phyloP scores from a whole-genome alignment of 1,139 yeast genomes.

The Hanseniaspora uvarum region DNA sequence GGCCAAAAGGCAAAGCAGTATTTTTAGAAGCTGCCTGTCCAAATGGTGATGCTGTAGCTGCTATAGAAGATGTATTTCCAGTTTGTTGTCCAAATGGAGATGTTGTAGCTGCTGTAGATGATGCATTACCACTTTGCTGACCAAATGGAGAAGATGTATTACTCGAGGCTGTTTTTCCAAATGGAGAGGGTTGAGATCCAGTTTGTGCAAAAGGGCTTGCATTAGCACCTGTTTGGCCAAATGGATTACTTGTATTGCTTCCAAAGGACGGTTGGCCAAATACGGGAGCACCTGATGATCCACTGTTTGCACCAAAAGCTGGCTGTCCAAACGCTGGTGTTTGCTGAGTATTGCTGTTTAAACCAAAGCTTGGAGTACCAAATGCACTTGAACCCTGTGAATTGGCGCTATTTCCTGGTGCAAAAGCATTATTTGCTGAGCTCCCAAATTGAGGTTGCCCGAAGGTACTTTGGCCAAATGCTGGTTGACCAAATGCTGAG shows the following conservation, averaged over 20 bases:
- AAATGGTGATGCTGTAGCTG: neutral
- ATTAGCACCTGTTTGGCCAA: neutral
- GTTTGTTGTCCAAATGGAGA: neutral
- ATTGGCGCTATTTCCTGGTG: neutral
- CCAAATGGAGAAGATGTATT: constrained; percentile 5
- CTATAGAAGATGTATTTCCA: neutral
- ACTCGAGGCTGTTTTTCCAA: neutral
- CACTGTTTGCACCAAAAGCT: neutral
- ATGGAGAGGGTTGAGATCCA: neutral
- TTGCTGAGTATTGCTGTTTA: neutral
- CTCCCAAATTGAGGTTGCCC: constrained; percentile 12
- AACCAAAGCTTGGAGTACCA: constrained; percentile 9
- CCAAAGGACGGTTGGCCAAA: constrained; percentile 3
- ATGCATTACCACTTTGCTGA: neutral
- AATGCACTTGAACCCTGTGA: neutral
- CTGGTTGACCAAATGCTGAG: constrained; percentile 8
- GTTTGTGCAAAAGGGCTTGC: neutral
- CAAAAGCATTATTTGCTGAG: constrained; percentile 2
- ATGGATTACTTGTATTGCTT: neutral
- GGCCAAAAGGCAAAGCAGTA: neutral
- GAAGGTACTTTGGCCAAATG: constrained; percentile 6
- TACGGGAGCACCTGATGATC: neutral
- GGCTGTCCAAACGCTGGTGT: constrained; percentile 14
- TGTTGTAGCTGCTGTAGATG: neutral
- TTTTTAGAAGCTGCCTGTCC: neutral